Percentiles rank a stretch among this genome's conserved stretches.
phyloP scores from a whole-genome alignment of 371 early-diverging fungal genomes.

The Mucor indicus region DNA sequence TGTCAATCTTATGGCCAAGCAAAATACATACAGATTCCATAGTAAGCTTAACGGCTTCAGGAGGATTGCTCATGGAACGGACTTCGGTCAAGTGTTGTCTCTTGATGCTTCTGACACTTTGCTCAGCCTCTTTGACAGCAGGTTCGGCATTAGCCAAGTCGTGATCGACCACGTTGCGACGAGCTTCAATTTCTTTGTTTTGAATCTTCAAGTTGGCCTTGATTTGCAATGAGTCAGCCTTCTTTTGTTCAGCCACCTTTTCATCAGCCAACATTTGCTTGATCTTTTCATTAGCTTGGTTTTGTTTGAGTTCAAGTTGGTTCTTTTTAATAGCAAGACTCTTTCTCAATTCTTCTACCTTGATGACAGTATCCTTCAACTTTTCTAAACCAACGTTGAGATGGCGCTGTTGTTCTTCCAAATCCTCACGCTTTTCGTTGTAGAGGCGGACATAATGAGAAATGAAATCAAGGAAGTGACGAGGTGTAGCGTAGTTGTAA shows the following conservation, averaged over 20 bases:
- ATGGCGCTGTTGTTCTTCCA: conserved; percentile 98
- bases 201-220: conserved; percentile 77
- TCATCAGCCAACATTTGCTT: conserved; percentile 95
- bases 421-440: conserved; percentile 89
- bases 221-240: conserved; percentile 78
- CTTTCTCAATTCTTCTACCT: conserved; percentile 92
- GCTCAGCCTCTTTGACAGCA: conserved; percentile 95
- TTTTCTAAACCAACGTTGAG: conserved; percentile 97
- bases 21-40: conserved; percentile 97
- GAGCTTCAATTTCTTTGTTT: conserved; percentile 78
- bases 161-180: conserved; percentile 77
- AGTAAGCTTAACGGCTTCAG: conserved; percentile 93
- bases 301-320: conserved; percentile 87
- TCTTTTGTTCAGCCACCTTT: conserved; percentile 93
- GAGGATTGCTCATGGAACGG: conserved; percentile 97
- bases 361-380: conserved; percentile 91
- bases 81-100: conserved; percentile 98
- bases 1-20: conserved; percentile 84
- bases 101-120: conserved; percentile 91
- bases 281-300: conserved; percentile 93
- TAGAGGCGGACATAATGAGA: conserved; percentile 89
- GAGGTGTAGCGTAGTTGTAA: conserved; percentile 88
- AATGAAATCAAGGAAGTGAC: conserved; percentile 97
- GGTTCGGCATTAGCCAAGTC: conserved; percentile 97
- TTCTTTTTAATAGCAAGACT: conserved; percentile 86